A percentile compares a stretch with the other conserved stretches of the same genome.
phyloP scores from a whole-genome alignment of 306 rosid genomes.

The Quercus rubra region DNA sequence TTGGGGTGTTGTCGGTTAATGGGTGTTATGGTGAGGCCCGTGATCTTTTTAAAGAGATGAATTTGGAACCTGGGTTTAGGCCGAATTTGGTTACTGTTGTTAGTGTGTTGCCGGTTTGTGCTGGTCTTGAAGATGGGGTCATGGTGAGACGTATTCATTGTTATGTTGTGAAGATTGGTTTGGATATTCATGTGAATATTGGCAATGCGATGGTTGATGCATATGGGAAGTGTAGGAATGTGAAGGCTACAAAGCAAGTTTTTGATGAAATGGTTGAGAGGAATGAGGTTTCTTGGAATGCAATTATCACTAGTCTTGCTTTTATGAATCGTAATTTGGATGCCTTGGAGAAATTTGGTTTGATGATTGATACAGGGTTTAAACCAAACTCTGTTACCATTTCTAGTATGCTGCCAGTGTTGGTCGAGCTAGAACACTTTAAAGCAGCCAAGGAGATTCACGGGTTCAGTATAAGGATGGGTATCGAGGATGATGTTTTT shows the following conservation, averaged over 20 bases:
- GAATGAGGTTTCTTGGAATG: constrained; percentile 88
- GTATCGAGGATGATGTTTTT: constrained; percentile 58
- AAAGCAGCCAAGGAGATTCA: constrained; percentile 62
- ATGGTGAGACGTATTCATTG: constrained; percentile 60
- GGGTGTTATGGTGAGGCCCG: constrained; percentile 42
- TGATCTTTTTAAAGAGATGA: constrained; percentile 43
- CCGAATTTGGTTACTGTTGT: constrained; percentile 63
- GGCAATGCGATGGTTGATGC: constrained; percentile 74
- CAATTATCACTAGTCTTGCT: constrained; percentile 64
- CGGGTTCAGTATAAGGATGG: constrained; percentile 58
- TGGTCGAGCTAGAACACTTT: constrained; percentile 61
- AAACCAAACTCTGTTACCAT: constrained; percentile 67
- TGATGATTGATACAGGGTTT: constrained; percentile 54
- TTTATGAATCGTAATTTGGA: constrained; percentile 38
- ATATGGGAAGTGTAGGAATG: constrained; percentile 75
- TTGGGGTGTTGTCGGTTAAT: constrained; percentile 55
- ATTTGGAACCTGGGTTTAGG: constrained; percentile 22
- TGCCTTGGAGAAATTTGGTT: constrained; percentile 54
- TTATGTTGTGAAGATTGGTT: constrained; percentile 69
- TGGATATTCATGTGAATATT: constrained; percentile 46
- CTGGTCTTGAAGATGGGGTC: constrained; percentile 42
- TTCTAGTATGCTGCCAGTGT: constrained; percentile 66
- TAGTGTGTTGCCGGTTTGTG: constrained; percentile 62
- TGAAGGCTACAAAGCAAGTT: constrained; percentile 51
- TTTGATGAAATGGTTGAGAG: constrained; percentile 63